phyloP scores from a whole-genome alignment of 306 rosid species.

The Datisca glomerata region DNA sequence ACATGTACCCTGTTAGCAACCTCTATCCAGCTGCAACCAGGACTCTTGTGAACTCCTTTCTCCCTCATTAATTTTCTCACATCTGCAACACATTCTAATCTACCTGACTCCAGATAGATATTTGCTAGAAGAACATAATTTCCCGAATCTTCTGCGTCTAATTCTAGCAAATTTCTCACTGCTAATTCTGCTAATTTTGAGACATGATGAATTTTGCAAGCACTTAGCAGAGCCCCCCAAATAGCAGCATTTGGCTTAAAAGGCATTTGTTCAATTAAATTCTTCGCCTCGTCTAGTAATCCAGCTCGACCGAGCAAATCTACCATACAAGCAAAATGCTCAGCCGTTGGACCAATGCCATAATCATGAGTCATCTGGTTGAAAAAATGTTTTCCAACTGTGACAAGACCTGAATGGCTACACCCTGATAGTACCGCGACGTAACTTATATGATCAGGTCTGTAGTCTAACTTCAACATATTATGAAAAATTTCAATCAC shows the following conservation, averaged over 20 bases:
- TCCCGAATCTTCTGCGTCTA: conserved; percentile 33
- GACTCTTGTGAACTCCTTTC: conserved; percentile 37
- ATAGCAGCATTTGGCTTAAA: conserved; percentile 36
- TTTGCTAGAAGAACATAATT: conserved; percentile 46
- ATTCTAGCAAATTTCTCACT: conserved; percentile 27
- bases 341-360: conserved; percentile 38
- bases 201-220: conserved; percentile 39
- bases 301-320: conserved; percentile 59
- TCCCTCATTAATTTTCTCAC: conserved; percentile 36
- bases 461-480: conserved; percentile 30
- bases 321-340: conserved; percentile 48
- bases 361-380: conserved; percentile 34
- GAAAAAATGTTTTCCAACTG: conserved; percentile 37
- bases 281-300: conserved; percentile 32
- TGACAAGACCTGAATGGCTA: conserved; percentile 52
- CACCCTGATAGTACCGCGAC: conserved; percentile 50
- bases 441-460: conserved; percentile 44
- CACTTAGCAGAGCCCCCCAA: conserved; percentile 43
- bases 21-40: conserved; percentile 62
- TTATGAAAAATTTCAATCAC: conserved; percentile 37
- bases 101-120: conserved; percentile 30
- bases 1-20: conserved; percentile 43
- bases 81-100: conserved; percentile 32
- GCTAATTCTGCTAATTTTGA: conserved; percentile 37
- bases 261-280: conserved; percentile 38